Evolutionary conservation across 139 green algal genomes (phyloP).

Genomic region (Chlamydomonas schloesseri): DNA sequence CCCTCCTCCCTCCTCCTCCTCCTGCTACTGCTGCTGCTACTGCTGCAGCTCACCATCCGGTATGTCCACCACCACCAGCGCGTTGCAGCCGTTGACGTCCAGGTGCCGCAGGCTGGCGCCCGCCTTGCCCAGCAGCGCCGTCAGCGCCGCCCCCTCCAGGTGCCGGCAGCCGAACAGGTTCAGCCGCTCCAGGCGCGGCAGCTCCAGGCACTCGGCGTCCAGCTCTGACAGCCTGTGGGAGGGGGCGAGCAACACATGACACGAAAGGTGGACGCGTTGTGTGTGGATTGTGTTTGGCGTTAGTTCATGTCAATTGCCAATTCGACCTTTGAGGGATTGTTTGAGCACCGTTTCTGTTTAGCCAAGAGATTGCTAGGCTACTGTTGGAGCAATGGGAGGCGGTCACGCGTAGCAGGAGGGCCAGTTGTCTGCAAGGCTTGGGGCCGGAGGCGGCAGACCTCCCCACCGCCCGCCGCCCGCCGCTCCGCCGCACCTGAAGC

Average conservation of each 20-base stretch:
- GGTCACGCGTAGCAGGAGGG: too few relatives aligned
- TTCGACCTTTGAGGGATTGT: too few relatives aligned
- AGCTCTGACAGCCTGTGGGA: slow-evolving; percentile 38
- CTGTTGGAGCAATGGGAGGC: too few relatives aligned
- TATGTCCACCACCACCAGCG: slow-evolving; percentile 10
- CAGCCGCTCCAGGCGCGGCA: slow-evolving; percentile 37
- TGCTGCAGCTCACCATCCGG: not conserved
- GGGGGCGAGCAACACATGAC: not conserved
- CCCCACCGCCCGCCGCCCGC: too few relatives aligned
- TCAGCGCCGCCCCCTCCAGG: slow-evolving; percentile 27
- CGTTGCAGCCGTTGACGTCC: slow-evolving; percentile 46
- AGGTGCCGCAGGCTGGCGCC: slow-evolving; percentile 11
- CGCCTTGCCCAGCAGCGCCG: slow-evolving; percentile 2
- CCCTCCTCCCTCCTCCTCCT: not conserved
- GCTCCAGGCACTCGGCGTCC: slow-evolving; percentile 28
- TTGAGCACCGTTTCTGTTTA: too few relatives aligned
- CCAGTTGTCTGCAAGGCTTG: too few relatives aligned
- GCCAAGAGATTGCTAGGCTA: too few relatives aligned
- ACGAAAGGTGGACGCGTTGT: not conserved
- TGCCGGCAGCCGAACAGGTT: slow-evolving; percentile 55
- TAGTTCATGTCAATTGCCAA: too few relatives aligned
- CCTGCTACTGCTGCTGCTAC: too few relatives aligned
- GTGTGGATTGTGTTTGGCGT: too few relatives aligned
- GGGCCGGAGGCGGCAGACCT: too few relatives aligned
- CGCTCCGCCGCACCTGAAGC: slow-evolving; percentile 40